A percentile compares a stretch with the other conserved stretches of the same genome.
These are phyloP conservation scores for Pseudoperonospora humuli DNA, from an alignment of 352 stramenopile species.

Conservation along the genomic window DNA sequence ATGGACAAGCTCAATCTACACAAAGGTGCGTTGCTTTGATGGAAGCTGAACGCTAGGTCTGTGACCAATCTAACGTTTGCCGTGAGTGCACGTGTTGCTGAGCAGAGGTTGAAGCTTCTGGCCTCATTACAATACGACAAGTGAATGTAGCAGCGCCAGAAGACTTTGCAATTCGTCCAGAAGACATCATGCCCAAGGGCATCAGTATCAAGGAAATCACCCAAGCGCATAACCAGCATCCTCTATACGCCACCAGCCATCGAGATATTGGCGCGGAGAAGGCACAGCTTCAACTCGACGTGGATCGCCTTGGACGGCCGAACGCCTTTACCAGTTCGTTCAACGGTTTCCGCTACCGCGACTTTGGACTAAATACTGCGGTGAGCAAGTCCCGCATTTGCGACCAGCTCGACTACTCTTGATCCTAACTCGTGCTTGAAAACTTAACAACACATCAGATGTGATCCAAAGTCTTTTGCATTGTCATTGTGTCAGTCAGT, in stretches of 20 bases:
- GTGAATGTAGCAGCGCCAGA: no score
- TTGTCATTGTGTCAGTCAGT: conserved; percentile 15
- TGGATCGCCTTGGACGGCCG: no score
- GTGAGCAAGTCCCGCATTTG: conserved; percentile 77
- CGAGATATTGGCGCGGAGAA: no score
- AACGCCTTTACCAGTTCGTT: conserved; percentile 82
- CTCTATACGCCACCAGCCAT: conserved; percentile 67
- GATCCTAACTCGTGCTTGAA: conserved; percentile 1
- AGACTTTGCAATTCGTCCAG: no score
- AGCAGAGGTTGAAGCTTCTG: conserved; percentile 50
- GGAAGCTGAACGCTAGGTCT: no score
- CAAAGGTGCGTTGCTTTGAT: conserved; percentile 41
- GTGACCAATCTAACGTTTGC: background rate
- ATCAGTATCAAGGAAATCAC: conserved; percentile 62
- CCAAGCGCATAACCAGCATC: conserved; percentile 46
- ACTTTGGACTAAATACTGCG: conserved; percentile 75
- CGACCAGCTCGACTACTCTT: conserved; percentile 65
- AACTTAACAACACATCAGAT: background rate
- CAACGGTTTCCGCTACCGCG: conserved; percentile 77
- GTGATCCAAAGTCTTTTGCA: conserved; percentile 20
- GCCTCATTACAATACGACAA: no score
- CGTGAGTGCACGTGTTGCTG: background rate
- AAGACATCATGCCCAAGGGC: conserved; percentile 43
- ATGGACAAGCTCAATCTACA: conserved; percentile 67
- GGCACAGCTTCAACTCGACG: no score